Evolutionary conservation across 306 rosid genomes (phyloP).

Genomic region (Vigna radiata): DNA sequence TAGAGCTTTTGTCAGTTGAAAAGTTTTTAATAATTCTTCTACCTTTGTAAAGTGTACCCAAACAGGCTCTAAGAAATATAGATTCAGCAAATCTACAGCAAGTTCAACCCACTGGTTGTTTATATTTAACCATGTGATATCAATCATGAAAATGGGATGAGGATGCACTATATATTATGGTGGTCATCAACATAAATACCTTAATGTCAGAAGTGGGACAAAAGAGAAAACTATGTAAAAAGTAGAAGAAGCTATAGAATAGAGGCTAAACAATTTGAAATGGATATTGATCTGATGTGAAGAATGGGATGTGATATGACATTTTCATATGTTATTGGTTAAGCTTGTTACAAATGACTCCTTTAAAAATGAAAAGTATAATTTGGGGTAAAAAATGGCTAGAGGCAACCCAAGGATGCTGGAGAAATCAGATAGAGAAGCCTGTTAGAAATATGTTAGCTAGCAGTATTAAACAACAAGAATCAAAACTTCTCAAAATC

Average conservation of each 20-base stretch:
- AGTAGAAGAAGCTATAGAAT: not conserved
- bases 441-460: not conserved
- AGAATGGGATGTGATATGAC: not conserved
- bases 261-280: not conserved
- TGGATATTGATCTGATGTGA: not conserved
- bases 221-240: not conserved
- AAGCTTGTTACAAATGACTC: not conserved
- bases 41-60: too few species aligned
- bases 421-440: too few species aligned
- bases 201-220: slow-evolving; percentile 7
- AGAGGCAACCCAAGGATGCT: not conserved
- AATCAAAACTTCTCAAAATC: not conserved
- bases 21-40: too few species aligned
- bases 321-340: not conserved
- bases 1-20: too few species aligned
- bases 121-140: slow-evolving; percentile 8
- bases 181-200: not conserved
- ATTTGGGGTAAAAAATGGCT: not conserved
- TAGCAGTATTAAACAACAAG: not conserved
- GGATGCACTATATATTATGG: too few species aligned
- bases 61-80: slow-evolving; percentile 14
- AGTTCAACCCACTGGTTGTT: slow-evolving; percentile 11
- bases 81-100: slow-evolving; percentile 11
- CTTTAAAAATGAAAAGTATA: not conserved
- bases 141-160: not conserved